A percentile compares a stretch with the other conserved stretches of the same genome.
These are phyloP conservation scores for Tolypocladium tropicale DNA, from an alignment of 2,329 filamentous ascomycete genomes.

Conservation along the genomic window DNA sequence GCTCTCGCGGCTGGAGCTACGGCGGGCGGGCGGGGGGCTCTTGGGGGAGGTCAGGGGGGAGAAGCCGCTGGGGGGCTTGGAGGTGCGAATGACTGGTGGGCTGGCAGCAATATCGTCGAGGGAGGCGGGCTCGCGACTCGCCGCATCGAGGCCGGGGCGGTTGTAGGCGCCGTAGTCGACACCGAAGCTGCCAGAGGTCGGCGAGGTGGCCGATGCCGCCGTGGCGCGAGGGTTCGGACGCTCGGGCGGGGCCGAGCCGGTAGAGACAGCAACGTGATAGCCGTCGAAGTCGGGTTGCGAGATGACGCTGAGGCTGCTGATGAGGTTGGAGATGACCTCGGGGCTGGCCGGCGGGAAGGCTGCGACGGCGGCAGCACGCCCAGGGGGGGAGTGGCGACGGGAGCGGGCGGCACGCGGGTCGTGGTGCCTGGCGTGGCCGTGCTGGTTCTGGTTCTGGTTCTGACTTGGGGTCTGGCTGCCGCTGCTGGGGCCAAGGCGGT, in stretches of 20 bases:
- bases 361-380: conserved; percentile 4
- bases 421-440: neutral
- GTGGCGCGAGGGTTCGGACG: conserved; percentile 24
- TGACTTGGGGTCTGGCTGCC: too few relatives aligned
- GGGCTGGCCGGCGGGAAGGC: conserved; percentile 42
- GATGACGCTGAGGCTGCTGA: conserved; percentile 59
- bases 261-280: conserved; percentile 24
- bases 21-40: conserved; percentile 31
- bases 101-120: conserved; percentile 51
- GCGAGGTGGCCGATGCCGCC: conserved; percentile 10
- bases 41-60: conserved; percentile 59
- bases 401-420: conserved; percentile 1
- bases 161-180: conserved; percentile 63
- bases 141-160: conserved; percentile 37
- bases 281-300: conserved; percentile 61
- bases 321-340: conserved; percentile 60
- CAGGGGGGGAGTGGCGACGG: conserved; percentile 6
- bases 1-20: conserved; percentile 38
- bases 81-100: conserved; percentile 68
- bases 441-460: neutral
- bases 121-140: conserved; percentile 33
- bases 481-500: neutral
- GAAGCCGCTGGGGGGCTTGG: conserved; percentile 69
- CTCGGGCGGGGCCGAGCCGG: conserved; percentile 27
- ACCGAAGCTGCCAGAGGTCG: conserved; percentile 46